Evolutionary conservation across 805 yeast genomes (phyloP).

Genomic region (Nakazawaea peltata): DNA sequence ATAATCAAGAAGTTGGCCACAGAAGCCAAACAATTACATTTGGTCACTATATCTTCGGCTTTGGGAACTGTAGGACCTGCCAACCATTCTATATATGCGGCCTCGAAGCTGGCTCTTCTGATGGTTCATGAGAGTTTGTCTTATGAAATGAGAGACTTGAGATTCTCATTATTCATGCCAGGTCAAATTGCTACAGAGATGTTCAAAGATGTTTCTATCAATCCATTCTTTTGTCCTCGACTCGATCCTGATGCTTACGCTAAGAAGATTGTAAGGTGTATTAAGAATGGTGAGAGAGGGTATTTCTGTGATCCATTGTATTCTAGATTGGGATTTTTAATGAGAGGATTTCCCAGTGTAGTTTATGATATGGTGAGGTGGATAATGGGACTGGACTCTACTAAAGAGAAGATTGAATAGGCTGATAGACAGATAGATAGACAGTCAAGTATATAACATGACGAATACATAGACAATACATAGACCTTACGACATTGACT

Average conservation of each 20-base stretch:
- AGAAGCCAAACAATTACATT: constrained; percentile 26
- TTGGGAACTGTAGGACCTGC: constrained; percentile 42
- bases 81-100: constrained; percentile 38
- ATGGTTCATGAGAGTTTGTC: constrained; percentile 37
- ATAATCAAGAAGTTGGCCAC: constrained; percentile 32
- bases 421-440: too few species aligned
- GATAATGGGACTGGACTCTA: constrained; percentile 23
- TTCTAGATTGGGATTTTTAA: constrained; percentile 33
- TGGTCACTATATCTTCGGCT: constrained; percentile 38
- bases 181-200: constrained; percentile 43
- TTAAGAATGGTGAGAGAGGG: constrained; percentile 33
- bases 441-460: too few species aligned
- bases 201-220: constrained; percentile 39
- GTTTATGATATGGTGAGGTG: constrained; percentile 23
- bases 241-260: constrained; percentile 32
- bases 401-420: not conserved
- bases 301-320: constrained; percentile 37
- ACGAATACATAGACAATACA: too few species aligned
- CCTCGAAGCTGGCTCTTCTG: constrained; percentile 37
- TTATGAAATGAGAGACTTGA: constrained; percentile 27
- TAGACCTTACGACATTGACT: too few species aligned
- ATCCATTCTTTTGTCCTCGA: constrained; percentile 39
- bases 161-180: constrained; percentile 33
- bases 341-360: constrained; percentile 32
- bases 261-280: constrained; percentile 20